Evolutionary conservation across 2,329 filamentous ascomycete genomes (phyloP).

Genomic region (Westerdykella aurantiaca): DNA sequence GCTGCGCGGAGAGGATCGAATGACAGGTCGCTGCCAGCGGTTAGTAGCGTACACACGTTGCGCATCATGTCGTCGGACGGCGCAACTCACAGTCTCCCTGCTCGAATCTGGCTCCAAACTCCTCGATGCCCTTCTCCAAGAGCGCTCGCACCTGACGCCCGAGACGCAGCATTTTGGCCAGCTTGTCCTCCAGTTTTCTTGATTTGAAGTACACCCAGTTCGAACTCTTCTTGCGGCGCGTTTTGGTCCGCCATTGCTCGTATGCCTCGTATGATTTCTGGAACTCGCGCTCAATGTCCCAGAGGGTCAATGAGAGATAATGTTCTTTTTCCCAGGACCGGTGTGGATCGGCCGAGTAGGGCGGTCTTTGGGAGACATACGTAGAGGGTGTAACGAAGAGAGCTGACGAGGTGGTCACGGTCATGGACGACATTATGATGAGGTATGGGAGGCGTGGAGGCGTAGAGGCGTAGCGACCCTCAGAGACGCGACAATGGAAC

Average conservation of each 20-base stretch:
- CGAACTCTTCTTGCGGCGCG: conserved; percentile 12
- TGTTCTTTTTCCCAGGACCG: conserved; percentile 23
- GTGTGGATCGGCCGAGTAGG: too few species aligned
- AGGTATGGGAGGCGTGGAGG: too few species aligned
- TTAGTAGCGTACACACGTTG: conserved; percentile 8
- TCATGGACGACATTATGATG: too few species aligned
- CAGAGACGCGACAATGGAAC: conserved; percentile 1
- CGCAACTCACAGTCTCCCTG: conserved; percentile 25
- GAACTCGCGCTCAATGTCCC: conserved; percentile 35
- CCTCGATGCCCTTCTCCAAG: conserved; percentile 23
- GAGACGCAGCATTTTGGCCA: conserved; percentile 23
- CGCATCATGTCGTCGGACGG: neutral
- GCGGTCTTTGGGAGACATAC: too few species aligned
- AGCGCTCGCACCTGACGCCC: conserved; percentile 22
- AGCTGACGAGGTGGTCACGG: too few species aligned
- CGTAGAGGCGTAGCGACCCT: too few species aligned
- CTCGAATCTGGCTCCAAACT: conserved; percentile 27
- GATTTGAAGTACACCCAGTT: conserved; percentile 22
- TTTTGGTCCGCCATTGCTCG: conserved; percentile 23
- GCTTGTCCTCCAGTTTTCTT: conserved; percentile 21
- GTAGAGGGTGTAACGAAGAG: too few species aligned
- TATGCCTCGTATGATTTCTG: conserved; percentile 30
- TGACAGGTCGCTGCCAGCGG: conserved; percentile 24
- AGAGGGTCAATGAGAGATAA: conserved; percentile 27
- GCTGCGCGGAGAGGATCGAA: conserved; percentile 25